Base-by-base conservation (phyloP, 805 yeast species). In the Pichia occidentalis region DNA sequence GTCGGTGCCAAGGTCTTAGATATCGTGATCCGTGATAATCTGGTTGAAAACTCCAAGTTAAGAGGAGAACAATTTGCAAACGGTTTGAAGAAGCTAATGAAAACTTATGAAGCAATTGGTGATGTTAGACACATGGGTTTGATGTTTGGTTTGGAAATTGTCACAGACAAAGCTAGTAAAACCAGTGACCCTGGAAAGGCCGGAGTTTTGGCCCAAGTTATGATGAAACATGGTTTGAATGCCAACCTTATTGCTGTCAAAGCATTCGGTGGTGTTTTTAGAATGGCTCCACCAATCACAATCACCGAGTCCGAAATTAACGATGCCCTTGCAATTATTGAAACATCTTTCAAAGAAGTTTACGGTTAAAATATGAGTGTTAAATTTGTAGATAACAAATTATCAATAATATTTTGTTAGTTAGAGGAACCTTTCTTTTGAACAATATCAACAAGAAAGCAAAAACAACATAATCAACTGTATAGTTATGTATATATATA, bases 111-210 rank as follows among this genome's bases (percentile, higher is more conserved):
- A 63, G 54, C 52, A 33, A 41, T 65, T 25, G 77, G 75, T 42
- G 71, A 70, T 35, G 65, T 71, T 30, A 63, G 76, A 57, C 77
- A 77, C 34, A 49, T 62, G 42, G 77, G 77, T 39, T 71, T 71
- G 7, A 71, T 73, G 59, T 64, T 75, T 71, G 63, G 69, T 4
- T 49, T 71, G 35, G 77, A 72, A 50, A 53, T 71, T 24, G 75
- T 71, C 35, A 63, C 68, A 48, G 59, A 70, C 52, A 60, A 56
- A 37, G 52, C 34, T 12, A 64, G 75, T 10, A 71, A 68, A 45
- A 71, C 69, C 44, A 56, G 65, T 44, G 63, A 52, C 39, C 67
- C 64, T 29, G 47, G 49, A 25, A 41, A 41, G 22, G 46, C 40
- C 11, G 40, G 31, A 5, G 34, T 38, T 3, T 13, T 52, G 8